phyloP scores from a whole-genome alignment of 2,329 filamentous ascomycete genomes.

The Alternaria conjuncta region DNA sequence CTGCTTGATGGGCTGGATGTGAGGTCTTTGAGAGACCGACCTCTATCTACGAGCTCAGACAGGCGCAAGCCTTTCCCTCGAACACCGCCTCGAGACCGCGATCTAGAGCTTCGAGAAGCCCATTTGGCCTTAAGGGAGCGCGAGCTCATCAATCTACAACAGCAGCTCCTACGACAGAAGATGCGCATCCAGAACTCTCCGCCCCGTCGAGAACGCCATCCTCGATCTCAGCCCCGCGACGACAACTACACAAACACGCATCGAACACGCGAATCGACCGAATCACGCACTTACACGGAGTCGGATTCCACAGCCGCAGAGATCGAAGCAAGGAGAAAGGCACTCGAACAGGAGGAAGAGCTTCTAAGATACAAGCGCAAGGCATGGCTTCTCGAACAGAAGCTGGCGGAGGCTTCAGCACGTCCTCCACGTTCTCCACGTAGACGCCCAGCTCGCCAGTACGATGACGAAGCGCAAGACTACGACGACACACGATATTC shows the following conservation, averaged over 20 bases:
- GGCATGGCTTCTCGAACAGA: slow-evolving; percentile 9
- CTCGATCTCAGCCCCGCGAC: not conserved
- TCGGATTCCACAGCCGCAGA: not conserved
- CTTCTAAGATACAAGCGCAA: slow-evolving; percentile 16
- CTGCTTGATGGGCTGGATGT: not conserved
- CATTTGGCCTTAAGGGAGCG: slow-evolving; percentile 10
- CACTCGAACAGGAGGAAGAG: slow-evolving; percentile 14
- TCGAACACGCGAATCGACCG: not conserved
- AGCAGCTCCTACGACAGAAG: slow-evolving; percentile 4
- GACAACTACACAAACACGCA: not conserved
- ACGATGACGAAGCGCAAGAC: not conserved
- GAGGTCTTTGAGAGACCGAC: not conserved
- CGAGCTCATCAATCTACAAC: slow-evolving; percentile 13
- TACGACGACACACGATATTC: not conserved
- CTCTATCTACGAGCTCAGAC: not conserved
- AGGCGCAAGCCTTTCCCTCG: not conserved
- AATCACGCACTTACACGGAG: not conserved
- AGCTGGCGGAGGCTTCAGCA: slow-evolving; percentile 7
- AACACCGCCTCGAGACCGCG: not conserved
- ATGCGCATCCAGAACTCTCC: not conserved
- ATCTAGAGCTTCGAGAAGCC: slow-evolving; percentile 11
- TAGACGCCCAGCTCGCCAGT: not conserved
- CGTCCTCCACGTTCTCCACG: not conserved
- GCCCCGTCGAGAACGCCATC: not conserved
- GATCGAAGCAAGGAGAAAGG: slow-evolving; percentile 11